Percentiles rank a stretch among this genome's conserved stretches.
These are phyloP conservation scores for Malus hybrid DNA, from an alignment of 331 rosid species.

Conservation along the genomic window DNA sequence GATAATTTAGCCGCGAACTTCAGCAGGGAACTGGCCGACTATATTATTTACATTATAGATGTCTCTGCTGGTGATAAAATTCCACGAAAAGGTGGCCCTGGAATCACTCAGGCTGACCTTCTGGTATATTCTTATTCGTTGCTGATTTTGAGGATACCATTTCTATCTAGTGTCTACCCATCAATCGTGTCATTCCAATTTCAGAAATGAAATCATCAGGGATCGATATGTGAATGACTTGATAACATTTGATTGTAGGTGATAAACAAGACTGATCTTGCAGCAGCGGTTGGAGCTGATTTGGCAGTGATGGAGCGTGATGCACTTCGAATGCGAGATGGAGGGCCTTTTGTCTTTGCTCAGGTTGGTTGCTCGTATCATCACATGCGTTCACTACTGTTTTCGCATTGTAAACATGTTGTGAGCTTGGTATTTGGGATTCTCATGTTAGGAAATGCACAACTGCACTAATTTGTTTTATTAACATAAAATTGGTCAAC, in stretches of 20 bases:
- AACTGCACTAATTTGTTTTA: background rate
- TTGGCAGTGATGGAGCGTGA: slow-evolving; percentile 88
- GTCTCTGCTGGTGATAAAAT: slow-evolving; percentile 96
- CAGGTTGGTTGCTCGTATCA: slow-evolving; percentile 50
- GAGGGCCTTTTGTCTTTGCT: slow-evolving; percentile 95
- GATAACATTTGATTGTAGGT: slow-evolving; percentile 41
- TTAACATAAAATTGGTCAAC: background rate
- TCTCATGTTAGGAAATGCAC: background rate
- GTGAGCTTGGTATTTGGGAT: background rate
- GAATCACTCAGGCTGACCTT: slow-evolving; percentile 98
- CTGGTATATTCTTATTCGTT: slow-evolving; percentile 32
- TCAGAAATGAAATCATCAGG: background rate
- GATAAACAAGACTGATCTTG: slow-evolving; percentile 96
- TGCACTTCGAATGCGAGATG: slow-evolving; percentile 91
- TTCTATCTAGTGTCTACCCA: slow-evolving; percentile 7
- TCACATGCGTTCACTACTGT: background rate
- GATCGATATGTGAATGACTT: background rate
- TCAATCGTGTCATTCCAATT: no score
- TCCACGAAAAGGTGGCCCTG: slow-evolving; percentile 99
- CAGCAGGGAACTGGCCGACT: slow-evolving; percentile 97
- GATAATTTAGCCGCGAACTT: slow-evolving; percentile 97
- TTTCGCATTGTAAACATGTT: background rate
- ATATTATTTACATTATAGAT: slow-evolving; percentile 91
- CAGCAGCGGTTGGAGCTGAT: slow-evolving; percentile 91
- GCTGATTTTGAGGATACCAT: no score